phyloP scores from a whole-genome alignment of 306 rosid genomes.

The Ormosia emarginata region DNA sequence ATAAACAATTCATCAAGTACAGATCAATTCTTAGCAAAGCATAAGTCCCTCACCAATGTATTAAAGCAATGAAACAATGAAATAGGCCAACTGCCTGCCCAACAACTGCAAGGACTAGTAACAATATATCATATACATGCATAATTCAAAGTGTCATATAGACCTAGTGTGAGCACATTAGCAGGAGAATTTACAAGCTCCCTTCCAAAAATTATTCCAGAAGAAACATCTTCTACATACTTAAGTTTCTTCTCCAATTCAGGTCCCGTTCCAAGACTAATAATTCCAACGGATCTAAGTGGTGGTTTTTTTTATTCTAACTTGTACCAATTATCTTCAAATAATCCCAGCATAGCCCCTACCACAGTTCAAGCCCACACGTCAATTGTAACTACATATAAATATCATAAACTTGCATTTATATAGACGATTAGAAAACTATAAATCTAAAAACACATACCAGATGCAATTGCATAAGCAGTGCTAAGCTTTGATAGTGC shows the following conservation, averaged over 20 bases:
- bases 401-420: conserved; percentile 2
- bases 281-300: conserved; percentile 66
- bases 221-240: conserved; percentile 70
- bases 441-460: conserved; percentile 38
- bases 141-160: conserved; percentile 15
- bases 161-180: conserved; percentile 98
- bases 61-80: not conserved
- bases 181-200: conserved; percentile 97
- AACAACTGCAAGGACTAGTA: not conserved
- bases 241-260: conserved; percentile 84
- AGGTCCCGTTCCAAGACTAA: conserved; percentile 89
- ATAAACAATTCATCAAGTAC: conserved; percentile 22
- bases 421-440: not conserved
- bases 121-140: not conserved
- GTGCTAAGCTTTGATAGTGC: conserved; percentile 57
- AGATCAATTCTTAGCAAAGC: conserved; percentile 9
- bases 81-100: not conserved
- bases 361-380: conserved; percentile 25
- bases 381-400: conserved; percentile 14
- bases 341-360: conserved; percentile 80
- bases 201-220: conserved; percentile 80
- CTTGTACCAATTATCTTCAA: conserved; percentile 80
- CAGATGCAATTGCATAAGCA: conserved; percentile 83
- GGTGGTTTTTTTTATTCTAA: conserved; percentile 75
- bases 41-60: not conserved